Conservation (phyloP, 1,284 basidiomycete species). For the Ceratorhiza oryzae-sativae region DNA sequence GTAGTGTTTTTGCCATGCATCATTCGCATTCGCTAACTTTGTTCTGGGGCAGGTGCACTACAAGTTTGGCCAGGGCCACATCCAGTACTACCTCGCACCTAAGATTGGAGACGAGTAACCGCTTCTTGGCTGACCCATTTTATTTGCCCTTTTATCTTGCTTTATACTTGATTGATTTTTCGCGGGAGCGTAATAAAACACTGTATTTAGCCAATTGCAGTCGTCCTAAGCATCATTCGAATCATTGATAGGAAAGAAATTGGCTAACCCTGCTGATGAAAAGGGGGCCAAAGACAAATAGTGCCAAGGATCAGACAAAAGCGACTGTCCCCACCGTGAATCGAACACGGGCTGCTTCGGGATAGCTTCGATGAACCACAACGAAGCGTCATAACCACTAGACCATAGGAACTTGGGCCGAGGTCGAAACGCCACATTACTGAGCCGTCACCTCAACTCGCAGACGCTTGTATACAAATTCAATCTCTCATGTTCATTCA, state of each 20-base stretch:
- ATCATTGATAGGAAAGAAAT: background rate
- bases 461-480: too few species aligned
- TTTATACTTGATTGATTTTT: conserved; percentile 3
- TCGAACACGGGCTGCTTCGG: conserved; percentile 39
- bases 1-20: conserved; percentile 47
- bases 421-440: too few species aligned
- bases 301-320: background rate
- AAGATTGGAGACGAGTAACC: conserved; percentile 83
- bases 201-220: conserved; percentile 19
- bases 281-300: too few species aligned
- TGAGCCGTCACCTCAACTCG: too few species aligned
- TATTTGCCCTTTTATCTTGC: conserved; percentile 7
- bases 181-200: conserved; percentile 13
- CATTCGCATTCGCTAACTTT: background rate
- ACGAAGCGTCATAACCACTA: conserved; percentile 38
- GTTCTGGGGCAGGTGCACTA: conserved; percentile 73
- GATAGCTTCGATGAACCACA: conserved; percentile 25
- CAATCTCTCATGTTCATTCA: too few species aligned
- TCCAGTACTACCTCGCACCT: conserved; percentile 87
- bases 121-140: background rate
- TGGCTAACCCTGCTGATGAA: too few species aligned
- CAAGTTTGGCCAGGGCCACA: conserved; percentile 81
- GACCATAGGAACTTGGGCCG: conserved; percentile 27
- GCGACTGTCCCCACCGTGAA: conserved; percentile 29
- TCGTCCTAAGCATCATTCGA: background rate